Base-by-base conservation (phyloP, 352 stramenopile genomes). In the Pythium brachiatum region DNA sequence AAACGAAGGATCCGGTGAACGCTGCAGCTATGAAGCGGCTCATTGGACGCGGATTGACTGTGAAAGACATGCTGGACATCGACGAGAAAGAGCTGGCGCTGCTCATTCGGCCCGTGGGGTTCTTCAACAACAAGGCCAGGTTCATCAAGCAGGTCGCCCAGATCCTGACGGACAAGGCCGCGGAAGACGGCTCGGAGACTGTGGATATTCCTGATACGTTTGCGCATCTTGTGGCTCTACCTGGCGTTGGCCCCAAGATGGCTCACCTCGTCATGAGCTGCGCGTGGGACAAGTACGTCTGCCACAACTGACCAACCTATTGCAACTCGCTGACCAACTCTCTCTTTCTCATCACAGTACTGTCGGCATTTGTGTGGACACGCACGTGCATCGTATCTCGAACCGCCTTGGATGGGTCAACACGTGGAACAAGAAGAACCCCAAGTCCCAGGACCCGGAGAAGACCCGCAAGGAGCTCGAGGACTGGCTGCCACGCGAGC, bases 241-340 rank as follows among this genome's bases (percentile, higher is more conserved):
- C 92, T 4, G 97, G 97, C 12, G 86, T 99, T 5, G 97, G 97
- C 7, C 96, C 97, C 5, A 99, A 99, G 73, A 99, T 99, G 94
- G 95, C 94, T 11, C 94, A 94, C n/a, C 89, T 99, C 54, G 79
- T 97, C 23, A 95, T 99, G 85, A 90, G 81, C 60, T 84, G 93
- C 31, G 95, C 94, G 2, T 99, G 92, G 83, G 73, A 88, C 53
- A 89, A 82, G 85, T 94, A 75, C 27, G 76, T 72, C 15, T 48
- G 16, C 38, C 3, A 5, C 5, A 34, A 34, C 29, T 9, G 5
- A 34, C 29, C 29, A 34, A 5, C 9, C 5, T 34, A 5, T 34
- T 9, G 5, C 29, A 34, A 34, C 5, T 5, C 9, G 29, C 29
- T 34, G 29, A 34, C 29, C 29, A 34, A 11, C 29, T 34, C 29